These are phyloP conservation scores for Neurospora africana DNA, from an alignment of 495 filamentous ascomycete species.

Conservation along the genomic window DNA sequence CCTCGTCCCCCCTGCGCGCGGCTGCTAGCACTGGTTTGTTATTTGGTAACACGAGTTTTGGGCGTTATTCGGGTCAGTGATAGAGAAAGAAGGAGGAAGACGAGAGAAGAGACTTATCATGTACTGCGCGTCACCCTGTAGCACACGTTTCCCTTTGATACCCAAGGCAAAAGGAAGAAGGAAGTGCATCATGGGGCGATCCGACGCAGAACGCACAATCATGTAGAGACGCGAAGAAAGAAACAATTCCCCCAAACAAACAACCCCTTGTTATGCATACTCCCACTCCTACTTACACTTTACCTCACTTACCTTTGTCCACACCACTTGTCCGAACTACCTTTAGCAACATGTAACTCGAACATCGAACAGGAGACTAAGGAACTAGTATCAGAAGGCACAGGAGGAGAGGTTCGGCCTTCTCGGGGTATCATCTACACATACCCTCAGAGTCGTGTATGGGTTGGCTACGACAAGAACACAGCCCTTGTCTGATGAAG, in stretches of 20 bases:
- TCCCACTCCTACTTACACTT: not conserved
- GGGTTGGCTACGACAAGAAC: not conserved
- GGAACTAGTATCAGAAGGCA: not conserved
- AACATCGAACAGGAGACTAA: not conserved
- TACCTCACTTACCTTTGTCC: not conserved
- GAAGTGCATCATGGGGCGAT: not conserved
- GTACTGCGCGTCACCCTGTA: constrained; percentile 12
- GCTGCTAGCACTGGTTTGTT: constrained; percentile 15
- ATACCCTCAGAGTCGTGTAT: not conserved
- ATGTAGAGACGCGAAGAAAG: not conserved
- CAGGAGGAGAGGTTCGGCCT: not conserved
- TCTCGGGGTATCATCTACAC: not conserved
- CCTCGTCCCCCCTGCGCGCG: constrained; percentile 4
- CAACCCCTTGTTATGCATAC: not conserved
- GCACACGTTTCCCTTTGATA: not conserved
- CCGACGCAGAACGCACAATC: not conserved
- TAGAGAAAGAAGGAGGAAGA: constrained; percentile 12
- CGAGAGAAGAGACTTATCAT: constrained; percentile 21
- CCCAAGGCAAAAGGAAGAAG: not conserved
- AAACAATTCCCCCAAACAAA: not conserved
- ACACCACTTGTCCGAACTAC: not conserved
- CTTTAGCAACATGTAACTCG: not conserved
- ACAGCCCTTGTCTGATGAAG: not conserved
- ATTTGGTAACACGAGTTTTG: constrained; percentile 4
- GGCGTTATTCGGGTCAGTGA: not conserved